A percentile compares a stretch with the other conserved stretches of the same genome.
These are phyloP conservation scores for Coniochaeta sp. DNA, from an alignment of 2,329 filamentous ascomycete species.

Conservation along the genomic window DNA sequence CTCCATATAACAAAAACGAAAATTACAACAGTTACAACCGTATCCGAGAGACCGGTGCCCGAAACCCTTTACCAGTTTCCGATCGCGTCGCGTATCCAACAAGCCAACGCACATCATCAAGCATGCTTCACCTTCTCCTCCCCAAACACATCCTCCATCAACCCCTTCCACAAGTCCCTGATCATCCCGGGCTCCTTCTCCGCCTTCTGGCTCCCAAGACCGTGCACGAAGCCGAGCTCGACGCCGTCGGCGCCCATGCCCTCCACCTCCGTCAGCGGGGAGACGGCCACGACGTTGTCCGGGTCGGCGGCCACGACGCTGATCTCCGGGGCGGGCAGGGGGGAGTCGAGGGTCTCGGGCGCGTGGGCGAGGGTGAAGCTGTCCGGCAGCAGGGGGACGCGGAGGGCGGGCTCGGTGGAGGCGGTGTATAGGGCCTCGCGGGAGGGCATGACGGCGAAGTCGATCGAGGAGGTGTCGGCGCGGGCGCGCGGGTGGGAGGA, in stretches of 20 bases:
- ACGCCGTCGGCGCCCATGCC: constrained; percentile 49
- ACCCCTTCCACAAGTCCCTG: constrained; percentile 45
- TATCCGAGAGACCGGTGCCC: neutral
- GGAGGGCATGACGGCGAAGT: constrained; percentile 44
- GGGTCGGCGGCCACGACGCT: constrained; percentile 50
- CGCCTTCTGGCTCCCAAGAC: constrained; percentile 11
- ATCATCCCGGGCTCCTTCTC: constrained; percentile 34
- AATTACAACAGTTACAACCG: too few relatives aligned
- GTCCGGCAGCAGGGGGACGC: constrained; percentile 54
- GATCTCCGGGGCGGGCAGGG: constrained; percentile 36
- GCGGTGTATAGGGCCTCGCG: constrained; percentile 5
- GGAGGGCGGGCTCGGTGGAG: constrained; percentile 27
- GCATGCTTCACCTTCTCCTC: constrained; percentile 13
- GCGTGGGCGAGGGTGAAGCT: constrained; percentile 37
- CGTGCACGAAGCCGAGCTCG: constrained; percentile 45
- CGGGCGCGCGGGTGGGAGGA: constrained; percentile 18
- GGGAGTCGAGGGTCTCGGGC: constrained; percentile 32
- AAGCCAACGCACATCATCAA: constrained; percentile 5
- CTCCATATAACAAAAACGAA: too few relatives aligned
- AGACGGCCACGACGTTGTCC: constrained; percentile 38
- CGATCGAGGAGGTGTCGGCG: constrained; percentile 33
- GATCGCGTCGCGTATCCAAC: neutral
- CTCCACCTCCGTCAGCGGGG: constrained; percentile 48
- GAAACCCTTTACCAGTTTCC: too few relatives aligned
- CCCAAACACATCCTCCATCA: constrained; percentile 42